Base-by-base conservation (phyloP, 176 grass and related monocot species). In the Bromus sterilis region DNA sequence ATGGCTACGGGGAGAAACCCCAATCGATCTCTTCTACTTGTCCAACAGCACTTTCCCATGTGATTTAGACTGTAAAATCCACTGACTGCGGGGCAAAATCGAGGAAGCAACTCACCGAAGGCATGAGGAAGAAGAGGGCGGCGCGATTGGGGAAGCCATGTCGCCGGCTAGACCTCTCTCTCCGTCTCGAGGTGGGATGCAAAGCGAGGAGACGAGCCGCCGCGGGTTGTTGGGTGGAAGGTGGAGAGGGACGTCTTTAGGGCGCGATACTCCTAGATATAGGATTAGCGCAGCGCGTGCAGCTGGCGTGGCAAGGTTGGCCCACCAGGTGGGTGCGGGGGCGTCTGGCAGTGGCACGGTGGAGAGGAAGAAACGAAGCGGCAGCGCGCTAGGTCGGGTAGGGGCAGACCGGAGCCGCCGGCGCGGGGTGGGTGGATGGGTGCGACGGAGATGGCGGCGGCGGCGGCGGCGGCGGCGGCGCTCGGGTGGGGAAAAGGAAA, bases 91-190 rank as follows among this genome's bases (percentile, higher is more conserved):
- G 16, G 56, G 56, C 36, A 29, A 32, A 46, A 23, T 46, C 31
- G 20, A 60, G 23, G 4, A 32, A 60, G 5, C 25, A 3, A 71
- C 20, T 87, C 56, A 82, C 86, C 80, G 74, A 59, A 34, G 13
- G 74, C 74, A 62, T n/a, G 80, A 62, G 42, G 63, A 49, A 21
- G 86, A 64, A 20, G 75, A 61, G 0, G 86, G 74, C 42, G 20
- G 40, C 55, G 74, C 65, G 33, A 83, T 34, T 7, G 25, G 26
- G 16, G 64, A 32, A 68, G 80, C 86, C 86, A 87, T 83, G 14
- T 42, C 42, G 11, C 65, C 37, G 68, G 53, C 37, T 28, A 21
- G 75, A 26, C 29, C 20, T 37, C 60, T 42, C 20, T 37, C 60
- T 42, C 26, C 20, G 11, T 1, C 55, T 2, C 48, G 60, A 9